A percentile compares a stretch with the other conserved stretches of the same genome.
These are phyloP conservation scores for Pestalotiopsis sp. DNA, from an alignment of 2,329 filamentous ascomycete species.

Conservation along the genomic window DNA sequence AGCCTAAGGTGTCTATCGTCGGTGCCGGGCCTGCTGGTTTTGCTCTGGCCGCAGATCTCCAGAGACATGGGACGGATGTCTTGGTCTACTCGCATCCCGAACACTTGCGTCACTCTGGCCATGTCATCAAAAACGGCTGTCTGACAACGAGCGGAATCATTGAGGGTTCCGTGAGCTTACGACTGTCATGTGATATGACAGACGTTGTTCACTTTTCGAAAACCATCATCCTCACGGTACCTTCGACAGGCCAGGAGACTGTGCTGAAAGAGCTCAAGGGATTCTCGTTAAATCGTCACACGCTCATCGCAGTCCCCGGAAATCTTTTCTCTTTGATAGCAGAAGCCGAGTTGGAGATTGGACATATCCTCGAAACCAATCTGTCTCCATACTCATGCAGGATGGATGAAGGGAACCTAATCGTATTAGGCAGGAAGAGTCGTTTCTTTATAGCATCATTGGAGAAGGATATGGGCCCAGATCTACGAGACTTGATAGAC, in stretches of 20 bases:
- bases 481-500: conserved; percentile 14
- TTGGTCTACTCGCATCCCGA: conserved; percentile 23
- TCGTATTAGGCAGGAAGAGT: conserved; percentile 21
- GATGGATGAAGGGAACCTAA: conserved; percentile 20
- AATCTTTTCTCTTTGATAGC: conserved; percentile 25
- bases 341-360: conserved; percentile 15
- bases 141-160: conserved; percentile 16
- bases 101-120: conserved; percentile 17
- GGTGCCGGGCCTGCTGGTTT: conserved; percentile 22
- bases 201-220: conserved; percentile 22
- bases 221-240: conserved; percentile 23
- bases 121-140: conserved; percentile 1
- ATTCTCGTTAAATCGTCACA: conserved; percentile 16
- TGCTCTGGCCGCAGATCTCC: conserved; percentile 20
- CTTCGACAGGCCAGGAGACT: conserved; percentile 20
- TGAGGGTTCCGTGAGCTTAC: conserved; percentile 12
- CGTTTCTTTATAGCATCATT: conserved; percentile 8
- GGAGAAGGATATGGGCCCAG: conserved; percentile 1
- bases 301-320: conserved; percentile 24
- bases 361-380: conserved; percentile 25
- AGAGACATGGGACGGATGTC: conserved; percentile 16
- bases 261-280: conserved; percentile 15
- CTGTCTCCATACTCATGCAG: conserved; percentile 25
- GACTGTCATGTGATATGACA: conserved; percentile 20
- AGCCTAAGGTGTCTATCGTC: conserved; percentile 18